Evolutionary conservation across 2,329 filamentous ascomycete species (phyloP), one percentile per base, ranked within the genome.

Genomic region (Annulohypoxylon truncatum): DNA sequence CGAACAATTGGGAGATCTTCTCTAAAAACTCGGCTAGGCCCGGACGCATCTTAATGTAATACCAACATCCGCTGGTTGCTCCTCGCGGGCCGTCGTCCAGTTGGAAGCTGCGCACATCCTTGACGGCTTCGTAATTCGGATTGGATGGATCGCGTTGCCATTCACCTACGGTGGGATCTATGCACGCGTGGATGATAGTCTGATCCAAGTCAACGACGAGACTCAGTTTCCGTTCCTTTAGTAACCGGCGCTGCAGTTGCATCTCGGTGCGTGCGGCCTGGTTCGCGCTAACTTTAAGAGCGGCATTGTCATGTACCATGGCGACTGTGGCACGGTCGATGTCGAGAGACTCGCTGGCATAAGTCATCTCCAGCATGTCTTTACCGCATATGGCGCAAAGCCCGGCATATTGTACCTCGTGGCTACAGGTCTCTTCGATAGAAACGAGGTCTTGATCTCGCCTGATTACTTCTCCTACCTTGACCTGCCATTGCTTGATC

Each of bases 31-130:
- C 87, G 67, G 89, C 84, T 53, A 98, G 82, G 2, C 94, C 94
- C 0, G 96, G 96, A 33, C 96, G 92, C 81, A 97, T 89, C 82
- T 99, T 99, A 83, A 99, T 97, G 79, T 98, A 99, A 80, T 99
- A 99, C 87, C 92, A 97, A 77, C 91, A 95, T n/a, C 90, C 90
- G 50, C 87, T 85, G 13, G 86, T 82, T 1, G 87, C 82, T 67
- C 90, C 90, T 22, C 89, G 87, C 1, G 90, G 90, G 0, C 90
- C 91, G 73, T 97, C 94, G 69, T 99, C 95, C 40, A 99, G 87
- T 81, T 97, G 93, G 76, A 99, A 99, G 67, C 89, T 88, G 73
- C 88, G 86, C 38, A 99, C 94, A 67, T 97, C 91, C 77, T 94
- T 94, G 73, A 99, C 90, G 3, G 94, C 93, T 18, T 92, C 89